phyloP scores from a whole-genome alignment of 2,329 filamentous ascomycete genomes.

The Clonostachys rosea region DNA sequence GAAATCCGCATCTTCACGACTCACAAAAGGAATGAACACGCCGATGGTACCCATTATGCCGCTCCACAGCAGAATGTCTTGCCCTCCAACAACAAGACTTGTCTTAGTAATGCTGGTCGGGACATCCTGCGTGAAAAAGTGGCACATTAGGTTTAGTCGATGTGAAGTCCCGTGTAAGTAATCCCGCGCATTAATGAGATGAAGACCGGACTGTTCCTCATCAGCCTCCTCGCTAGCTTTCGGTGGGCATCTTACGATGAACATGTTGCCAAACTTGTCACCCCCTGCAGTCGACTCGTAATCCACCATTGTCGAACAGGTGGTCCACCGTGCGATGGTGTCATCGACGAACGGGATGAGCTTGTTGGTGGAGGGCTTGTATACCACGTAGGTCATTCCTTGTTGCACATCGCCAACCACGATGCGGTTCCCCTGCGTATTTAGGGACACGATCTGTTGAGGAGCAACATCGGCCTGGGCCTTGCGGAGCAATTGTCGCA shows the following conservation, averaged over 20 bases:
- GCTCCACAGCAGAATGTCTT: conserved; percentile 88
- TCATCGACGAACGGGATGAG: conserved; percentile 94
- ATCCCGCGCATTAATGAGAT: conserved; percentile 83
- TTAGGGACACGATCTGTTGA: conserved; percentile 81
- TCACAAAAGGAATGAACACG: conserved; percentile 86
- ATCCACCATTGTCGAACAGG: conserved; percentile 88
- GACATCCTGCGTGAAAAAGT: conserved; percentile 89
- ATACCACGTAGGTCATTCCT: conserved; percentile 86
- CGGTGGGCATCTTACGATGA: conserved; percentile 81
- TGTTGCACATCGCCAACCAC: conserved; percentile 91
- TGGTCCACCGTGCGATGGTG: conserved; percentile 84
- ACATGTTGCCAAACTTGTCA: conserved; percentile 97
- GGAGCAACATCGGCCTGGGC: conserved; percentile 75
- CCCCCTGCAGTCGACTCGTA: conserved; percentile 94
- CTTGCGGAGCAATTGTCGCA: conserved; percentile 89
- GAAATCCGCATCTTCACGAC: conserved; percentile 92
- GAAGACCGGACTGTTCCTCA: conserved; percentile 84
- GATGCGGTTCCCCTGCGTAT: conserved; percentile 87
- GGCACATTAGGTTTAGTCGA: conserved; percentile 77
- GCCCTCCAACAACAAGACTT: conserved; percentile 82
- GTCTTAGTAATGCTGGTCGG: conserved; percentile 88
- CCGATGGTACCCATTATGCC: conserved; percentile 93
- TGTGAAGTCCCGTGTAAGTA: conserved; percentile 90
- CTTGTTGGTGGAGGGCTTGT: conserved; percentile 87
- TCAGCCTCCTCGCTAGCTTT: conserved; percentile 88